Evolutionary conservation across 2,329 filamentous ascomycete genomes (phyloP).

Genomic region (Cryphonectria radicalis): DNA sequence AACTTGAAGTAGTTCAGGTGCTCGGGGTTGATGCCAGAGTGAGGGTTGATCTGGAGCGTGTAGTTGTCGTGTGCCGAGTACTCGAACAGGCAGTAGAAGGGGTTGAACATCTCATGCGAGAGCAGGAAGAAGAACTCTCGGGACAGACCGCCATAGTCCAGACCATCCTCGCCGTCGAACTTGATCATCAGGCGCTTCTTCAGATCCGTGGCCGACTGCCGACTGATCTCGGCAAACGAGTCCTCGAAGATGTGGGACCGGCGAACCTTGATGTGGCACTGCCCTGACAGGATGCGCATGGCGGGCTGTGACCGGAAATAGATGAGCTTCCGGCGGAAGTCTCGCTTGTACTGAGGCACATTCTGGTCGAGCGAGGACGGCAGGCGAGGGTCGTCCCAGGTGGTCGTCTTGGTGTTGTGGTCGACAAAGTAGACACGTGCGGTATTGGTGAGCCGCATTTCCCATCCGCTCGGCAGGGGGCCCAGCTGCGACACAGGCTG

Average conservation of each 20-base stretch:
- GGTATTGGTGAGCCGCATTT: slow-evolving; percentile 99
- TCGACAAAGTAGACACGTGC: slow-evolving; percentile 98
- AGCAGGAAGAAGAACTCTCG: slow-evolving; percentile 99
- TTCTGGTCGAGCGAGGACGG: slow-evolving; percentile 97
- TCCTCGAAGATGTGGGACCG: slow-evolving; percentile 98
- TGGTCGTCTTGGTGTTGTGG: slow-evolving; percentile 99
- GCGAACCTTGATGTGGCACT: slow-evolving; percentile 97
- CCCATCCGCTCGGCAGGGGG: slow-evolving; percentile 94
- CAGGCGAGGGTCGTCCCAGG: slow-evolving; percentile 95
- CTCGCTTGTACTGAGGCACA: slow-evolving; percentile 98
- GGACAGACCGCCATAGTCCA: slow-evolving; percentile 97
- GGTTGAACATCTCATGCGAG: slow-evolving; percentile 99
- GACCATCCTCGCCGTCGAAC: slow-evolving; percentile 96
- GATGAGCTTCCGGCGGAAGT: slow-evolving; percentile 96
- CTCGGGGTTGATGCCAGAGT: slow-evolving; percentile 98
- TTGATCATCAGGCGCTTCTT: slow-evolving; percentile 99
- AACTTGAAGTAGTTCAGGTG: slow-evolving; percentile 99
- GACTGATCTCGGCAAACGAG: slow-evolving; percentile 97
- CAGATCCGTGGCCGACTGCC: slow-evolving; percentile 90
- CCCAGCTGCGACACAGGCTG: slow-evolving; percentile 97
- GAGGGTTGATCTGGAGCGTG: slow-evolving; percentile 98
- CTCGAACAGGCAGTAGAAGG: slow-evolving; percentile 99
- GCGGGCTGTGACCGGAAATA: slow-evolving; percentile 99
- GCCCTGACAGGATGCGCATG: slow-evolving; percentile 90
- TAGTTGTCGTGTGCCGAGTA: slow-evolving; percentile 99